phyloP scores from a whole-genome alignment of 768 basidiomycete genomes.

The Lentinus brumalis region DNA sequence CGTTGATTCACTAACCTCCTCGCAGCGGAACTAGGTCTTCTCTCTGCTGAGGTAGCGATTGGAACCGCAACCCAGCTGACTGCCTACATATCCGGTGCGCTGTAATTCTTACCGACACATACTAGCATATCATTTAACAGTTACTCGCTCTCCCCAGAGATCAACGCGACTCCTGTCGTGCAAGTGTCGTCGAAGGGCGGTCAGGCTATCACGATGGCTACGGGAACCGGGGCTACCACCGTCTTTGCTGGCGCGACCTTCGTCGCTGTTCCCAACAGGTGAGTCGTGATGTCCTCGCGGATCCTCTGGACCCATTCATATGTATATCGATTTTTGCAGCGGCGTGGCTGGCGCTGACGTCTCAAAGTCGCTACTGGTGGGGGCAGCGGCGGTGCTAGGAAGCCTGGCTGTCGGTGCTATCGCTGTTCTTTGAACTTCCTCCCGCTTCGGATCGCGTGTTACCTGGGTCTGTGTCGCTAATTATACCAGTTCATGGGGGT shows the following conservation, averaged over 20 bases:
- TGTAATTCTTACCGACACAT: no score
- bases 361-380: background rate
- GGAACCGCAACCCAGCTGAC: constrained; percentile 9
- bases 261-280: constrained; percentile 9
- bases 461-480: no score
- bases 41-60: constrained; percentile 1
- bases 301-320: background rate
- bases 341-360: background rate
- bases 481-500: no score
- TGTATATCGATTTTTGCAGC: background rate
- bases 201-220: constrained; percentile 13
- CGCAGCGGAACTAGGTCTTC: constrained; percentile 1
- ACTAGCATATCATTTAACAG: background rate
- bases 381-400: constrained; percentile 1
- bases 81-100: constrained; percentile 4
- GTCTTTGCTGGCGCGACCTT: constrained; percentile 6
- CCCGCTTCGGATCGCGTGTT: no score
- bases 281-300: background rate
- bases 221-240: constrained; percentile 9
- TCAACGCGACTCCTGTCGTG: constrained; percentile 14
- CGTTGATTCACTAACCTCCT: background rate
- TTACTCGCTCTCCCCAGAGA: background rate
- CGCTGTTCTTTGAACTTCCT: background rate
- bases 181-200: constrained; percentile 14
- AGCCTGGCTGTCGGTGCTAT: constrained; percentile 6